Conservation (phyloP, 805 yeast genomes). For the Yarrowia hollandica region DNA sequence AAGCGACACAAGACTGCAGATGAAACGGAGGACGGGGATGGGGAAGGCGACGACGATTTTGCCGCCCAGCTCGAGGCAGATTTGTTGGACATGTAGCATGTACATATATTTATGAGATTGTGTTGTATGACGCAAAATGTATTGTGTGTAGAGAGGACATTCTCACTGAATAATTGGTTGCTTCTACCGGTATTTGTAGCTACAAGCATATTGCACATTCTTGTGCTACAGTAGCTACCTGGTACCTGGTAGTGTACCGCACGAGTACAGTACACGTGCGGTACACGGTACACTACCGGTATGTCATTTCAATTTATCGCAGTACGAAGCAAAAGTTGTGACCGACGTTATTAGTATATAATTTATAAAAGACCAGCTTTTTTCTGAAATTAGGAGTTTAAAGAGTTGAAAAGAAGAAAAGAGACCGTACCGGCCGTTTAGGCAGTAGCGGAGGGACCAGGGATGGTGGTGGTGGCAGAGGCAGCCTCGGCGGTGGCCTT, state of each 20-base stretch:
- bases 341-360: slow-evolving; percentile 24
- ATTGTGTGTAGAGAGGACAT: too few species aligned
- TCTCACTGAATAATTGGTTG: too few species aligned
- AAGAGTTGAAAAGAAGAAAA: slow-evolving; percentile 2
- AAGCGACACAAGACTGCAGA: slow-evolving; percentile 31
- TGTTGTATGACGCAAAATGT: too few species aligned
- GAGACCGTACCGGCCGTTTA: background rate
- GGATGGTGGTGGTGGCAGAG: slow-evolving; percentile 26
- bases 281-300: too few species aligned
- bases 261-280: too few species aligned
- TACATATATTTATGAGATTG: slow-evolving; percentile 19
- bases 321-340: too few species aligned
- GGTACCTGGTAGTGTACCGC: too few species aligned
- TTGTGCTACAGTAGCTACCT: too few species aligned
- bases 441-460: slow-evolving; percentile 19
- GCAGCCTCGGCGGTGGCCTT: slow-evolving; percentile 15
- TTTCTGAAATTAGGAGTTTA: background rate
- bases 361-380: slow-evolving; percentile 27
- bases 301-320: too few species aligned
- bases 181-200: background rate
- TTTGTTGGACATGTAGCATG: slow-evolving; percentile 26
- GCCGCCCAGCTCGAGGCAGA: slow-evolving; percentile 33
- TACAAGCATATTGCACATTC: too few species aligned
- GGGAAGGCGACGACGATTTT: slow-evolving; percentile 33
- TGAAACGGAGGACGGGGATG: slow-evolving; percentile 25